Evolutionary conservation across 2,329 filamentous ascomycete genomes (phyloP), one percentile per base, ranked within the genome.

Genomic region (Triangularia verruculosa): DNA sequence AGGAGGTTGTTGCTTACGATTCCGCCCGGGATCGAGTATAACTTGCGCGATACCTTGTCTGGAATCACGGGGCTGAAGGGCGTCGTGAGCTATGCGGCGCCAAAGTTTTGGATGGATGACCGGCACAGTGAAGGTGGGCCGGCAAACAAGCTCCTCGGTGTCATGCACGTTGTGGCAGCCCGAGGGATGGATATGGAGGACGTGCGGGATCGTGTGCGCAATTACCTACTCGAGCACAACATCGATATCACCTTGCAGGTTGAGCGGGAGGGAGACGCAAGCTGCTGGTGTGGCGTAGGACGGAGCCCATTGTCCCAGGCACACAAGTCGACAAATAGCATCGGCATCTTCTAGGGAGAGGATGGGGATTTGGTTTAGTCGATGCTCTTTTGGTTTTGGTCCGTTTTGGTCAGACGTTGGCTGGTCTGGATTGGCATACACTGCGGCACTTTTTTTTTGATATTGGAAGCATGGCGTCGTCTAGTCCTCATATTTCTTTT

Each of bases 41-140:
- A 86, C 64, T 83, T 98, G 62, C 90, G 95, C 64, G 93, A 95
- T 72, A 90, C 90, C 0, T 82, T 99, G 9, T 89, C 92, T 2
- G 93, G 93, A 5, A 87, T 99, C 8, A 88, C 89, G 56, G 89
- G 89, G 57, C 81, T 98, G 65, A 84, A 91, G 30, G 95, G 94
- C 0, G 94, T 99, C 0, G 88, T 90, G 0, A 89, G 90, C 59
- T 98, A 97, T 72, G 84, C 90, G 0, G 91, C 91, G 1, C 93
- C 94, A 7, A 90, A 93, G 71, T 97, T 98, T 73, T 99, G 95
- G 95, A 80, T 95, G 13, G 92, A 96, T 70, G 93, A 96, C 66
- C 78, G 84, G 11, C 77, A 75, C 17, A 76, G 77, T 3, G 78
- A 78, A 22, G 71, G 68, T 30, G 74, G 75, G 20, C 72, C 75